Conservation (phyloP, 306 rosid species). For the Begonia fuchsioides region DNA sequence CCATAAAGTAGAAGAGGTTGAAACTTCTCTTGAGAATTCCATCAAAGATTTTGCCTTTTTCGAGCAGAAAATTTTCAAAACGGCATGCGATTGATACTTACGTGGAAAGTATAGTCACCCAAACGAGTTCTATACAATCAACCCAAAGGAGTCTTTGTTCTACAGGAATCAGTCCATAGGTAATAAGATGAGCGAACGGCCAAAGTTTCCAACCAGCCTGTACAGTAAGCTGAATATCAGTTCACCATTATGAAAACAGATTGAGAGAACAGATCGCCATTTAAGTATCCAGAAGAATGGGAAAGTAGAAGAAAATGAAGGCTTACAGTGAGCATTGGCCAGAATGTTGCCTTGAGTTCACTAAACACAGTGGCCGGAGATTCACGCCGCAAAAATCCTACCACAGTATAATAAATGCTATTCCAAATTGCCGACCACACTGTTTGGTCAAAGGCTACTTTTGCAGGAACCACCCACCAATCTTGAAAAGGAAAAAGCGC, state of each 20-base stretch:
- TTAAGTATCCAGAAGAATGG: not conserved
- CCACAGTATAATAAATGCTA: constrained; percentile 64
- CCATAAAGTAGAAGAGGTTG: too few relatives aligned
- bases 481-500: constrained; percentile 79
- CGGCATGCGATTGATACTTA: constrained; percentile 13
- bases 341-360: constrained; percentile 68
- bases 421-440: constrained; percentile 93
- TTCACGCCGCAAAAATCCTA: constrained; percentile 69
- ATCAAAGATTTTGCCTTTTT: too few relatives aligned
- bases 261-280: too few relatives aligned
- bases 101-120: constrained; percentile 99
- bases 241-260: too few relatives aligned
- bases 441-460: constrained; percentile 85
- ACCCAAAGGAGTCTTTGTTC: constrained; percentile 97
- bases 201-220: constrained; percentile 99
- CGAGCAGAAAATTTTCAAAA: too few relatives aligned
- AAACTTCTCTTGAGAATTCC: too few relatives aligned
- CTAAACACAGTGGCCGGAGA: constrained; percentile 56
- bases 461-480: constrained; percentile 98
- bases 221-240: constrained; percentile 1
- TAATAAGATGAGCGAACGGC: constrained; percentile 95
- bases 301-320: constrained; percentile 4
- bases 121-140: constrained; percentile 76
- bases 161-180: constrained; percentile 85
- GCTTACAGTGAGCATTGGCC: constrained; percentile 87